phyloP scores from a whole-genome alignment of 208 protist species.

The Trypanosoma lewisi region DNA sequence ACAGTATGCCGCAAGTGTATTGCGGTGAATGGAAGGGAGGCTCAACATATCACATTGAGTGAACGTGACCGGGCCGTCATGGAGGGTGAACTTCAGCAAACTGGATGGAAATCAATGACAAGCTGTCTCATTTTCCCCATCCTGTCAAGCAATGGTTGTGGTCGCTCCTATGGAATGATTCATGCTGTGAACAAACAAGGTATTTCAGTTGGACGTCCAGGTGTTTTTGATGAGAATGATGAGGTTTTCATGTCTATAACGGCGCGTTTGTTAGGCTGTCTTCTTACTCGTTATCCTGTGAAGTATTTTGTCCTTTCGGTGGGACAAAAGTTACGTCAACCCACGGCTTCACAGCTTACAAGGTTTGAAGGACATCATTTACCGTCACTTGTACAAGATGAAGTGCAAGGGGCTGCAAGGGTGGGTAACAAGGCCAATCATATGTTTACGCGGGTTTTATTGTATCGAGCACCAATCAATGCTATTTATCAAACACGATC shows the following conservation, averaged over 20 bases:
- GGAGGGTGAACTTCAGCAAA: slow-evolving; percentile 36
- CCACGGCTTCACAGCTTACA: slow-evolving; percentile 30
- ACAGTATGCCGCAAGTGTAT: slow-evolving; percentile 72
- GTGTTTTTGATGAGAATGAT: slow-evolving; percentile 44
- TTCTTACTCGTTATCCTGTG: slow-evolving; percentile 66
- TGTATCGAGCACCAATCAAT: slow-evolving; percentile 72
- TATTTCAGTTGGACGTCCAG: slow-evolving; percentile 13
- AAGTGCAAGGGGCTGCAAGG: slow-evolving; percentile 64
- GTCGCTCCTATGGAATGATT: slow-evolving; percentile 69
- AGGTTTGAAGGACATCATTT: slow-evolving; percentile 44
- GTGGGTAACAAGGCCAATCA: slow-evolving; percentile 54
- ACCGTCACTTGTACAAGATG: slow-evolving; percentile 40
- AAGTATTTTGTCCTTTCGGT: slow-evolving; percentile 55
- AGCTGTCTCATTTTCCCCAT: slow-evolving; percentile 88
- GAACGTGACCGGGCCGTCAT: slow-evolving; percentile 33
- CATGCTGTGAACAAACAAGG: slow-evolving; percentile 86
- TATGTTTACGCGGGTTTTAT: slow-evolving; percentile 35
- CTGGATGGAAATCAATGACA: slow-evolving; percentile 64
- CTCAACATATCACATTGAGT: slow-evolving; percentile 26
- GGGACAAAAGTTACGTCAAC: slow-evolving; percentile 41
- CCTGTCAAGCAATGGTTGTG: slow-evolving; percentile 30
- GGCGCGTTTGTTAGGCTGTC: slow-evolving; percentile 66
- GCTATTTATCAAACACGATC: slow-evolving; percentile 66
- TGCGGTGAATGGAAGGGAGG: slow-evolving; percentile 67
- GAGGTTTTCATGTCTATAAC: slow-evolving; percentile 54